Evolutionary conservation across 75 land plant genomes (phyloP), one percentile per base, ranked within the genome.

Genomic region (Sequoia sempervirens): DNA sequence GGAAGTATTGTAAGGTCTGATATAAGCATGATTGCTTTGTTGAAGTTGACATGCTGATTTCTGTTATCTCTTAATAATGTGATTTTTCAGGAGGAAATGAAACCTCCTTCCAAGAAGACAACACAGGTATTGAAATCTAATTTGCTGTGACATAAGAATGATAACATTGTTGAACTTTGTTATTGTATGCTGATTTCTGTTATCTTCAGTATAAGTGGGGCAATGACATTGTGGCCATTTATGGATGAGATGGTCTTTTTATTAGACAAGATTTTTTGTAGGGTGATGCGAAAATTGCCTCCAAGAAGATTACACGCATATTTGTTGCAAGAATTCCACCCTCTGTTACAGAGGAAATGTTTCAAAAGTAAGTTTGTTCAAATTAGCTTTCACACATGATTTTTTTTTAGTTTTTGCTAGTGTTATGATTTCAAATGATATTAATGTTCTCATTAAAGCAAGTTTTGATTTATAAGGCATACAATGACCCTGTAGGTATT

Each of bases 251-350:
- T 34, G 38, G 12, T 83, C 47, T 78, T 23, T 6, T 23, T n/a
- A 45, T 78, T 78, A 78, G 26, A 17, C 23, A 83, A 37, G 17
- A 10, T 15, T n/a, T 20, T 41, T 83, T 40, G 64, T 80, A 94
- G 94, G 96, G 94, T 88, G 94, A 91, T 84, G 91, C 90, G 93
- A 92, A 88, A 80, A 73, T 84, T 41, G 81, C 94, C 41, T 6
- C 84, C 46, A 95, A 90, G 88, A 95, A 92, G 86, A 89, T 83
- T 37, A 91, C 92, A 9, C 85, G 97, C 69, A 93, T 95, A 43
- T 95, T 95, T 94, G 94, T 95, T 20, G 97, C 97, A 1, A 91
- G 97, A 83, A 93, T 95, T 54, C 93, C 97, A 73, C 89, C 47
- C 20, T 76, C 93, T 82, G 96, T 95, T 66, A 92, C 88, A 20